Evolutionary conservation across 2,329 filamentous ascomycete species (phyloP), one percentile per base, ranked within the genome.

Genomic region (Decorospora gaudefroyi): DNA sequence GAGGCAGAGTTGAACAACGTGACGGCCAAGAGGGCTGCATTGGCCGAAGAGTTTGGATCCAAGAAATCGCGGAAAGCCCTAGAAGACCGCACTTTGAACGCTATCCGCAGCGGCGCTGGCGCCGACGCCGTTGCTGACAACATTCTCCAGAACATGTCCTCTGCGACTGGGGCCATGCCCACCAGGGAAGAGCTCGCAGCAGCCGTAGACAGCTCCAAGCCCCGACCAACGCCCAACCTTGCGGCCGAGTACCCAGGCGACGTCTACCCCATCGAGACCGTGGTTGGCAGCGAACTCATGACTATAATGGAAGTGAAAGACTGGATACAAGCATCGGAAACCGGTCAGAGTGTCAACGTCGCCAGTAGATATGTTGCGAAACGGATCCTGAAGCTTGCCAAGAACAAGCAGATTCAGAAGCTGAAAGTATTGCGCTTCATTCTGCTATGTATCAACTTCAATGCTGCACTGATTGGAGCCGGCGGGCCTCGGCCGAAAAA

Each of bases 51-150:
- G 21, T 95, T 95, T 62, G 89, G 89, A 67, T 92, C 88, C 17
- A 90, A 88, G 75, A 92, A 91, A 72, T 86, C 88, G 15, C 87
- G 85, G 76, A 92, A 91, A 73, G 86, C 83, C 1, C 83, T 93
- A 56, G 77, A 79, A 18, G 80, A 84, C 42, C 77, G 81, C 52
- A 83, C 83, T 2, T 78, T 87, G 59, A 90, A 91, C 62, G 86
- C 86, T 12, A 89, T 92, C 56, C 64, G 65, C 18, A 62, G 58
- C 12, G 47, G 51, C 34, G 47, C 58, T 25, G 43, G 55, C 18
- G 58, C 61, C 34, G 64, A 68, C 12, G 50, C 55, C 64, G 42
- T 69, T 2, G 67, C 67, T 6, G 52, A 61, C 5, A 68, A 68
- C 19, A 79, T 90, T 40, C 76, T 91, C 53, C 75, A 79, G 15